A percentile compares a stretch with the other conserved stretches of the same genome.
phyloP scores from a whole-genome alignment of 1,139 yeast genomes.

The Lodderomyces beijingensis region DNA sequence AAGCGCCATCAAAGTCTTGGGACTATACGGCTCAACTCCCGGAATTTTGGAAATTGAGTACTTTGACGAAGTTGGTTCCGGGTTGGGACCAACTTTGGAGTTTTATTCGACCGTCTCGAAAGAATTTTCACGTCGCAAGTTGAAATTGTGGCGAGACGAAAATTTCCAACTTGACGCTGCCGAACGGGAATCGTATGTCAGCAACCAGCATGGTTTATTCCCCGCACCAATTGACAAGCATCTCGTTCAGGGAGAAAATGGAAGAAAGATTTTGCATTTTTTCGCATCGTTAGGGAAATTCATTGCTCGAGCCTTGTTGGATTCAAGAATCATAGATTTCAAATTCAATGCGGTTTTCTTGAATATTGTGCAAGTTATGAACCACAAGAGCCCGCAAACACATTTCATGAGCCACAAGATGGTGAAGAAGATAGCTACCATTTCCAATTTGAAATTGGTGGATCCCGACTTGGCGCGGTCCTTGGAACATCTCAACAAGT shows the following conservation, averaged over 20 bases:
- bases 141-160: constrained; percentile 68
- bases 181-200: constrained; percentile 30
- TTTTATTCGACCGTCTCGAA: constrained; percentile 80
- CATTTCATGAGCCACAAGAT: constrained; percentile 15
- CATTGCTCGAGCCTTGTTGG: constrained; percentile 81
- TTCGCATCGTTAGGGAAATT: constrained; percentile 76
- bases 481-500: constrained; percentile 46
- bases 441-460: constrained; percentile 45
- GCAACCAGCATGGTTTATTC: constrained; percentile 54
- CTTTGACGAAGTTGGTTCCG: constrained; percentile 92
- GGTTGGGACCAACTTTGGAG: constrained; percentile 93
- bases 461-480: constrained; percentile 66
- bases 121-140: constrained; percentile 54
- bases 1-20: constrained; percentile 78
- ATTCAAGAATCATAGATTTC: constrained; percentile 82
- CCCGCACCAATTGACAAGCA: constrained; percentile 57
- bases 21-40: constrained; percentile 73
- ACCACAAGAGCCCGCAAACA: constrained; percentile 12
- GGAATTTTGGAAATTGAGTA: constrained; percentile 85
- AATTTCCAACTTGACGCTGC: constrained; percentile 5
- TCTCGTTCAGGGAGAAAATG: constrained; percentile 29
- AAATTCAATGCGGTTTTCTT: constrained; percentile 72
- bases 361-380: constrained; percentile 35
- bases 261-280: constrained; percentile 44
- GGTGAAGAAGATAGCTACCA: constrained; percentile 24